Conservation (phyloP, 306 rosid species). For the Lathyrus tuberosus region DNA sequence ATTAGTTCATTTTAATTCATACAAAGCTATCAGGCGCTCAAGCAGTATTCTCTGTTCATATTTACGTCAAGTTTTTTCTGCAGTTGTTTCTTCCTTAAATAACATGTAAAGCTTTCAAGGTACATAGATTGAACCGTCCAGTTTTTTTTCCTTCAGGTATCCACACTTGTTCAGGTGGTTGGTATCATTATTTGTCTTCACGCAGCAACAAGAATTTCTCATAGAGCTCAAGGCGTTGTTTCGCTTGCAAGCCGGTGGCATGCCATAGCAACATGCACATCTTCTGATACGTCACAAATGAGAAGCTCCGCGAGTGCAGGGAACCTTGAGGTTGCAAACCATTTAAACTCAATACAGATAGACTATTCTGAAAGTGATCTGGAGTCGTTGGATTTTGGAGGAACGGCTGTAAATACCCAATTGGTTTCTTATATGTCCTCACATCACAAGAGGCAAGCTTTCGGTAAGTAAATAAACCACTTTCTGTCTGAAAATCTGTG, state of each 20-base stretch:
- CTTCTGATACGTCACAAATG: slow-evolving; percentile 54
- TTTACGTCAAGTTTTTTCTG: neutral
- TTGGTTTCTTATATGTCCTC: slow-evolving; percentile 67
- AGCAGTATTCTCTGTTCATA: slow-evolving; percentile 10
- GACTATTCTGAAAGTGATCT: slow-evolving; percentile 79
- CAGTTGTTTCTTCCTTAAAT: slow-evolving; percentile 11
- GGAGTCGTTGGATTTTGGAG: slow-evolving; percentile 58
- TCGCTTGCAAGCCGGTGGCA: slow-evolving; percentile 86
- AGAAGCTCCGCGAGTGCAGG: slow-evolving; percentile 50
- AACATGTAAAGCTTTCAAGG: neutral
- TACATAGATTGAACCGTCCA: neutral
- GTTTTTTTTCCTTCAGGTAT: slow-evolving; percentile 55
- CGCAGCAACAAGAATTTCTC: slow-evolving; percentile 81
- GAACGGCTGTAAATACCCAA: slow-evolving; percentile 55
- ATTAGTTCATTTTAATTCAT: neutral
- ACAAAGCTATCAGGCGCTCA: neutral
- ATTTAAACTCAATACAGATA: slow-evolving; percentile 45
- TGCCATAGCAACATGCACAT: slow-evolving; percentile 62
- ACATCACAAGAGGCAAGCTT: slow-evolving; percentile 81
- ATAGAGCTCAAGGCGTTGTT: slow-evolving; percentile 77
- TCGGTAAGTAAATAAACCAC: slow-evolving; percentile 55
- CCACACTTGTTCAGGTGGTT: slow-evolving; percentile 83
- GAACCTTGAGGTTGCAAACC: slow-evolving; percentile 49
- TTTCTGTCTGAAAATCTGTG: slow-evolving; percentile 18
- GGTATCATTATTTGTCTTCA: slow-evolving; percentile 76